Evolutionary conservation across 1,284 basidiomycete genomes (phyloP).

Genomic region (Cutaneotrichosporon sp.): DNA sequence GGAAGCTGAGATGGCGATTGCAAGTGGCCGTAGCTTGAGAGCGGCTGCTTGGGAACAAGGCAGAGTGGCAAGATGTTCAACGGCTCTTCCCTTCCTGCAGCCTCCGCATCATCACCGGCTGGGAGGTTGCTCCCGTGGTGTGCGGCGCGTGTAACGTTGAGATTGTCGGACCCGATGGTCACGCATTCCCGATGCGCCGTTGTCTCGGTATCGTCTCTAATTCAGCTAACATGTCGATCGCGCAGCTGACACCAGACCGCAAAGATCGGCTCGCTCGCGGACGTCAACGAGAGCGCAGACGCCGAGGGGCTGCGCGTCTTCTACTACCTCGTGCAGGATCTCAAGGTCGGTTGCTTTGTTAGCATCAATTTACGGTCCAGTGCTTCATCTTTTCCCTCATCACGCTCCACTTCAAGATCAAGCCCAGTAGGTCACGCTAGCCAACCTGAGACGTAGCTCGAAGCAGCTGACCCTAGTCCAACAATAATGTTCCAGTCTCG

Average conservation of each 20-base stretch:
- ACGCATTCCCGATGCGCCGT: too few relatives aligned
- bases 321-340: constrained; percentile 96
- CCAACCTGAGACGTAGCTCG: background rate
- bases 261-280: constrained; percentile 93
- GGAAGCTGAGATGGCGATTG: background rate
- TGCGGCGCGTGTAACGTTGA: too few relatives aligned
- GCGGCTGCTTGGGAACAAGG: background rate
- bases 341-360: constrained; percentile 65
- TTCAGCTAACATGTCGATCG: background rate
- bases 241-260: constrained; percentile 67
- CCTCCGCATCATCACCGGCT: too few relatives aligned
- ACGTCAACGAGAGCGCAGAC: constrained; percentile 95
- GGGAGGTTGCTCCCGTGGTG: too few relatives aligned
- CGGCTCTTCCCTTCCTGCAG: too few relatives aligned
- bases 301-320: constrained; percentile 97
- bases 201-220: background rate
- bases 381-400: constrained; percentile 97
- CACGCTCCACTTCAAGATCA: constrained; percentile 98
- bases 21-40: background rate
- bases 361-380: constrained; percentile 53
- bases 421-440: constrained; percentile 64
- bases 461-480: constrained; percentile 16
- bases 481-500: constrained; percentile 9
- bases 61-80: background rate
- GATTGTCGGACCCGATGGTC: too few relatives aligned